Conservation (phyloP, 768 basidiomycete genomes). For the Russula dissimulans region DNA sequence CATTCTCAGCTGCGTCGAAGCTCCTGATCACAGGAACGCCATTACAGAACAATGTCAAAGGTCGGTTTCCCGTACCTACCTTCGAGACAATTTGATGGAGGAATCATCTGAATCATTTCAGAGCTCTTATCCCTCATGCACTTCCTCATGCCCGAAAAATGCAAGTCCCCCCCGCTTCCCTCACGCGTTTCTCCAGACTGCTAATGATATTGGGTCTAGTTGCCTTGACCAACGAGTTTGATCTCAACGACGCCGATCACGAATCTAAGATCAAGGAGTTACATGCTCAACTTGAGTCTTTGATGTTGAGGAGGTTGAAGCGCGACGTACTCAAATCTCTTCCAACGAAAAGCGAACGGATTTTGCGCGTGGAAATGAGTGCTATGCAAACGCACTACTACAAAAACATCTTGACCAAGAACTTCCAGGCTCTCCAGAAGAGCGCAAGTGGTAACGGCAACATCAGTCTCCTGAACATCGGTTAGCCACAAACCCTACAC, state of each 20-base stretch:
- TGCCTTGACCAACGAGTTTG: slow-evolving; percentile 90
- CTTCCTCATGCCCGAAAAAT: slow-evolving; percentile 98
- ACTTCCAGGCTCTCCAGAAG: slow-evolving; percentile 87
- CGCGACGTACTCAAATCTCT: slow-evolving; percentile 92
- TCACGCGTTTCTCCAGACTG: not conserved
- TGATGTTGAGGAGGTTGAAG: slow-evolving; percentile 94
- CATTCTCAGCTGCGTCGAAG: slow-evolving; percentile 86
- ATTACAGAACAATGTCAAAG: slow-evolving; percentile 97
- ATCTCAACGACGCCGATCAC: slow-evolving; percentile 87
- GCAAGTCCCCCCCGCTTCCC: slow-evolving; percentile 34
- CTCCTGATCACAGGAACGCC: slow-evolving; percentile 98
- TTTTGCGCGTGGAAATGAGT: slow-evolving; percentile 95
- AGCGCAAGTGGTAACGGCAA: slow-evolving; percentile 82
- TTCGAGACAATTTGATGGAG: slow-evolving; percentile 8
- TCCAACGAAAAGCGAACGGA: slow-evolving; percentile 97
- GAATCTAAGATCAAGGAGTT: slow-evolving; percentile 93
- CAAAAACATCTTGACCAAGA: slow-evolving; percentile 97
- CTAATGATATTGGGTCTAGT: slow-evolving; percentile 39
- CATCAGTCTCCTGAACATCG: slow-evolving; percentile 93
- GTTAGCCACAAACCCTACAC: slow-evolving; percentile 30
- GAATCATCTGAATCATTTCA: slow-evolving; percentile 26
- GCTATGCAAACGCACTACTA: slow-evolving; percentile 96
- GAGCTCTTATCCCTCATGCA: slow-evolving; percentile 97
- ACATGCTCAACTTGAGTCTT: slow-evolving; percentile 81
- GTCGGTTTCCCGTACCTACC: slow-evolving; percentile 32